Percentiles rank a stretch among this genome's conserved stretches.
Evolutionary conservation across 2,329 filamentous ascomycete genomes (phyloP).

Genomic region (Colletotrichum australisinense): DNA sequence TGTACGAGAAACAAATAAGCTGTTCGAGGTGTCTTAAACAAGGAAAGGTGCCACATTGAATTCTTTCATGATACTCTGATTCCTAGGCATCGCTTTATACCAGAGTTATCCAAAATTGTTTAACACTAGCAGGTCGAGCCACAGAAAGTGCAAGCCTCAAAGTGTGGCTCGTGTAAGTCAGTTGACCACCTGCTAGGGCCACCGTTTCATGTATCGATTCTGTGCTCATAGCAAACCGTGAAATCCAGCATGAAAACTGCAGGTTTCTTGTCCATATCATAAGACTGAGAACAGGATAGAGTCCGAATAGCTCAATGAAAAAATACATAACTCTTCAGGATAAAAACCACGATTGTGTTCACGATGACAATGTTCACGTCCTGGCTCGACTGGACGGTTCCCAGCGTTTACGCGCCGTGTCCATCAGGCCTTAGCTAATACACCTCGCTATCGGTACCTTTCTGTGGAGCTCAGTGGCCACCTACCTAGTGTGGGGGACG

Average conservation of each 20-base stretch:
- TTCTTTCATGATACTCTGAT: background rate
- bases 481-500: conserved; percentile 30
- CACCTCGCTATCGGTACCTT: conserved; percentile 20
- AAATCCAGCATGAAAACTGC: background rate
- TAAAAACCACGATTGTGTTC: background rate
- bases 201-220: conserved; percentile 19
- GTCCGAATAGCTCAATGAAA: background rate
- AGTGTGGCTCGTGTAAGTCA: conserved; percentile 15
- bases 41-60: background rate
- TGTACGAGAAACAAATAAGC: background rate
- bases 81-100: background rate
- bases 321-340: background rate
- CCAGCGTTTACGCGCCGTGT: background rate
- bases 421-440: background rate
- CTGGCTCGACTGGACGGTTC: background rate
- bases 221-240: conserved; percentile 2
- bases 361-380: background rate
- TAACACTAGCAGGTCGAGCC: background rate
- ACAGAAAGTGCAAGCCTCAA: background rate
- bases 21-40: background rate
- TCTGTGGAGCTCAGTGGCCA: conserved; percentile 17
- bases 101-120: too few species aligned
- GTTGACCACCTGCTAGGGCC: conserved; percentile 11
- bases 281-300: background rate
- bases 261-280: background rate